phyloP scores from a whole-genome alignment of 305 asterid genomes.

The Plantago coronopus region DNA sequence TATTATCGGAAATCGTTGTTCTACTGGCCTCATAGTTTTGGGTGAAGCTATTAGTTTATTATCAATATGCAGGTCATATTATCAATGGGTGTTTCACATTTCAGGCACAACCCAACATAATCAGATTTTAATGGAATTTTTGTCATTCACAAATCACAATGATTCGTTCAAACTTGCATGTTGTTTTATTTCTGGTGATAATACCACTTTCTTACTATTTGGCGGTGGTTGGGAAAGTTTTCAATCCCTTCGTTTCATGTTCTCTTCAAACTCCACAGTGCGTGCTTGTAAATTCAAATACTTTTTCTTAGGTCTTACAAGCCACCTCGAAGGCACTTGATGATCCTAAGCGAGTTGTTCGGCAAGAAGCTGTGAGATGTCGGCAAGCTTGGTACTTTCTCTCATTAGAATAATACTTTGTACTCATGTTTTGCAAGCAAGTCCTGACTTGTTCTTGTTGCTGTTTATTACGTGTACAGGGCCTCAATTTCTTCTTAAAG shows the following conservation, averaged over 20 bases:
- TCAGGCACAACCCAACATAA: no score
- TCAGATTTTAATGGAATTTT: no score
- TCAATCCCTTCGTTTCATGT: no score
- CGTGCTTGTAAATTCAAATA: conserved; percentile 17
- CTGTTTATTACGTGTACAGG: conserved; percentile 37
- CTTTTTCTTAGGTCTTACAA: conserved; percentile 53
- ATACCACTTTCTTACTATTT: not conserved
- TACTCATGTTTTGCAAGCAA: conserved; percentile 15
- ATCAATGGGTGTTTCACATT: no score
- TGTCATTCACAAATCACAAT: no score
- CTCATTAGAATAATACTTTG: conserved; percentile 11
- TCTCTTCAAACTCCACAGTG: not conserved
- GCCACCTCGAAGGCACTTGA: conserved; percentile 73
- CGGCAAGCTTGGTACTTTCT: conserved; percentile 68
- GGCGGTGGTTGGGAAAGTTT: not conserved
- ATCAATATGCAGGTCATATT: no score
- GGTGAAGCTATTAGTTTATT: no score
- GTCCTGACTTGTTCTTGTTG: conserved; percentile 6
- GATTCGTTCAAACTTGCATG: no score
- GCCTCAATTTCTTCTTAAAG: conserved; percentile 53
- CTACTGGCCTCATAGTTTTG: no score
- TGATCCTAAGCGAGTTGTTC: conserved; percentile 81
- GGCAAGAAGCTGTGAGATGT: conserved; percentile 87
- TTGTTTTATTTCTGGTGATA: no score
- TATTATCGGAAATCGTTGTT: no score